Base-by-base conservation (phyloP, 225 moss, liverwort and hornwort species). In the Asterella californica region DNA sequence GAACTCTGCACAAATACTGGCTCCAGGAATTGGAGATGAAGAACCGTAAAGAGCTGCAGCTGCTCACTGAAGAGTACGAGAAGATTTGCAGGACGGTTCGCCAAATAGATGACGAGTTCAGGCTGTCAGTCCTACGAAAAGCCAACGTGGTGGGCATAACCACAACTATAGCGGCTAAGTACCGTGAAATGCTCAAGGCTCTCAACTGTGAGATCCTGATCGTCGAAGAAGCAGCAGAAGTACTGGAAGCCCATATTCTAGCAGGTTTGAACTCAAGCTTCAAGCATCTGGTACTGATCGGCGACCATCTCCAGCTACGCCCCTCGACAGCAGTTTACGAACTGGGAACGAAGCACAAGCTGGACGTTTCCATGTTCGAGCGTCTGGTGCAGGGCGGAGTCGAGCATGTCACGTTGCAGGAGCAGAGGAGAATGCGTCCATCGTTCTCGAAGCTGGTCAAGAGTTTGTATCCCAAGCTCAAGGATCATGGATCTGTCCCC, bases 211-310 rank as follows among this genome's bases (percentile, higher is more conserved):
- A 87, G 29, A 81, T 90, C 0, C 60, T 90, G 15, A 84, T 90
- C 12, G 88, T 90, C 7, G 89, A 90, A 79, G 88, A 90, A 78
- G 89, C 89, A 29, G 87, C 88, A 5, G 89, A 90, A 82, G 86
- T 86, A 32, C 74, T 89, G 0, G 86, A 89, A 47, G 82, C 69
- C 0, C 84, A 84, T 47, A 71, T 89, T 48, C 42, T 89, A 42
- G 86, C 86, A 9, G 82, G 82, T 65, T 46, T 89, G 25, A 76
- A 37, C 25, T 60, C 84, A 2, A 72, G 79, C 2, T 82, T 86
- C 1, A 80, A 86, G 82, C 86, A 89, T 36, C 70, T 89, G n/a
- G n/a, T n/a, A n/a, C n/a, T n/a, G n/a, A n/a, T n/a, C n/a, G n/a
- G n/a, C n/a, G n/a, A n/a, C n/a, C n/a, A n/a, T n/a, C n/a, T n/a